Conservation (phyloP, 2,329 filamentous ascomycete species). For the Hawksworthiomyces lignivorus region DNA sequence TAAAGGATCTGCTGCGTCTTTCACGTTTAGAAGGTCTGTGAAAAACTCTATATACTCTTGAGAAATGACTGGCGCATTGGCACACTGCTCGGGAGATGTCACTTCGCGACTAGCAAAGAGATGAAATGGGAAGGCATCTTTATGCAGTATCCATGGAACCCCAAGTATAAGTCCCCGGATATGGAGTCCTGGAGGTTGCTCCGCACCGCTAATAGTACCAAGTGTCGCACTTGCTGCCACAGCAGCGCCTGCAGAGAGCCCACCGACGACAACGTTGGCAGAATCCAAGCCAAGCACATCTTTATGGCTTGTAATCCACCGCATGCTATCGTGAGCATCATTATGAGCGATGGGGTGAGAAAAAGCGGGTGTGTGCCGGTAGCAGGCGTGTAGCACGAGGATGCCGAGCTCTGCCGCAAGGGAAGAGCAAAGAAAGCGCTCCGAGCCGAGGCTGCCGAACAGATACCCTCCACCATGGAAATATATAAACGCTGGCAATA, state of each 20-base stretch:
- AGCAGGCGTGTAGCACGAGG: conserved; percentile 40
- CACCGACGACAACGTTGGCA: conserved; percentile 31
- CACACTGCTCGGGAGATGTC: conserved; percentile 4
- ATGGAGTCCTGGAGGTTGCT: neutral
- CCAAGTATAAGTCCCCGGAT: neutral
- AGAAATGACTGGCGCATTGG: neutral
- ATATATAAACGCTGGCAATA: conserved; percentile 1
- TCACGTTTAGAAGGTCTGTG: neutral
- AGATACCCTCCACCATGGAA: conserved; percentile 5
- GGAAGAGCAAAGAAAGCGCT: neutral
- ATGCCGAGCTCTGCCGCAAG: neutral
- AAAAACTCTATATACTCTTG: neutral
- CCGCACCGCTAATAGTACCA: too few species aligned
- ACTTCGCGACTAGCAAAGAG: neutral
- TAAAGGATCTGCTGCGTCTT: neutral
- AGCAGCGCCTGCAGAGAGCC: conserved; percentile 33
- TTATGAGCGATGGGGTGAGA: conserved; percentile 37
- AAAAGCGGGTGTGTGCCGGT: conserved; percentile 44
- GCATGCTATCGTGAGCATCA: conserved; percentile 41
- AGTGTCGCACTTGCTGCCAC: neutral
- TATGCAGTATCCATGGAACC: conserved; percentile 4
- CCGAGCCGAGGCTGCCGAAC: neutral
- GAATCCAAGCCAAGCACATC: conserved; percentile 29
- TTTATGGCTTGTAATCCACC: conserved; percentile 39
- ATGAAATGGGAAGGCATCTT: neutral